These are phyloP conservation scores for Circinella minor DNA, from an alignment of 371 early-diverging fungal genomes.

Conservation along the genomic window DNA sequence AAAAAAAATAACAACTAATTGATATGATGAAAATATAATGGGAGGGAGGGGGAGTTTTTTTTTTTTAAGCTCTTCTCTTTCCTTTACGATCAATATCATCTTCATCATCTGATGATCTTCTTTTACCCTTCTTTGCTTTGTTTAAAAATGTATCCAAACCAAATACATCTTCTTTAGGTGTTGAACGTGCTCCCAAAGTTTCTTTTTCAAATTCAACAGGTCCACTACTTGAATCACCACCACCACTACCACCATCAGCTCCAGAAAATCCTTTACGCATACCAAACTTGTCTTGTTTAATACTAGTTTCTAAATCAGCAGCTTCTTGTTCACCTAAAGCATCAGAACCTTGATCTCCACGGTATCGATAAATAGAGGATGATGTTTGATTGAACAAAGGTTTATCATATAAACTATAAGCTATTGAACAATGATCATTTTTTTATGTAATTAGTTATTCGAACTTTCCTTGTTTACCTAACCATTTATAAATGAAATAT, in stretches of 20 bases:
- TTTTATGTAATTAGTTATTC: too few relatives aligned
- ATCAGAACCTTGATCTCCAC: conserved; percentile 68
- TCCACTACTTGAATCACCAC: conserved; percentile 69
- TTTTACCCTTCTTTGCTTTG: conserved; percentile 56
- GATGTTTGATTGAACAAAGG: conserved; percentile 82
- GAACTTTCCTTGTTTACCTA: too few relatives aligned
- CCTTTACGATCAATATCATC: conserved; percentile 25
- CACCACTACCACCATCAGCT: conserved; percentile 61
- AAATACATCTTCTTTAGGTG: conserved; percentile 53
- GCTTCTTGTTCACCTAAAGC: conserved; percentile 69
- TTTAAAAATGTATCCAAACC: conserved; percentile 66
- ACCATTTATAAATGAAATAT: too few relatives aligned
- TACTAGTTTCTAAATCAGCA: conserved; percentile 73
- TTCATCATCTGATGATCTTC: conserved; percentile 40
- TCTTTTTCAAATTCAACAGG: conserved; percentile 95
- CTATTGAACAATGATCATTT: conserved; percentile 28
- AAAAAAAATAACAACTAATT: too few relatives aligned
- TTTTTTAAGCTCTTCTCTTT: conserved; percentile 22
- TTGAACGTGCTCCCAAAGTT: conserved; percentile 27
- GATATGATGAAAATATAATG: background rate
- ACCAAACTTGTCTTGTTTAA: conserved; percentile 75
- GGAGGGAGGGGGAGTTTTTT: background rate
- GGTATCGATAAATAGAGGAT: conserved; percentile 84
- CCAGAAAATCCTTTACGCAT: conserved; percentile 70
- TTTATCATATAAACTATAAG: conserved; percentile 88